A percentile compares a stretch with the other conserved stretches of the same genome.
phyloP scores from a whole-genome alignment of 768 basidiomycete genomes.

The Mycena rebaudengoi region DNA sequence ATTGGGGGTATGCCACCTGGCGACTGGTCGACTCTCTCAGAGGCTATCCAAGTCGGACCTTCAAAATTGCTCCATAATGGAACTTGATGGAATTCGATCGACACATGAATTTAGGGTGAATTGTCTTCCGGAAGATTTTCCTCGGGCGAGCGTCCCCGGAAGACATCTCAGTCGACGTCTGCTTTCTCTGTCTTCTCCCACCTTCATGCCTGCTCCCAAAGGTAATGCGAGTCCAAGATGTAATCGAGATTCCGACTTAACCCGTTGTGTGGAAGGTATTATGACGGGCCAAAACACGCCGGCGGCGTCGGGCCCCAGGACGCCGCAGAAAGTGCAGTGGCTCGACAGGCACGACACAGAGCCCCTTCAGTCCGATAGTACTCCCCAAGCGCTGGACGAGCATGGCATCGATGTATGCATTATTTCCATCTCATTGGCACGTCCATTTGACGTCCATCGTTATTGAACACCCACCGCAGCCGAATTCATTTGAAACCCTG shows the following conservation, averaged over 20 bases:
- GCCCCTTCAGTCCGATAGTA: slow-evolving; percentile 16
- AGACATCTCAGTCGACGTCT: too few relatives aligned
- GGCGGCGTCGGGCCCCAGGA: slow-evolving; percentile 43
- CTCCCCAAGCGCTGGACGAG: slow-evolving; percentile 62
- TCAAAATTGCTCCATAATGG: too few relatives aligned
- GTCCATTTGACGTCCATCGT: not conserved
- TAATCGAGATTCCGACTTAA: not conserved
- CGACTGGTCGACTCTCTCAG: too few relatives aligned
- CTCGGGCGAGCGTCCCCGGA: too few relatives aligned
- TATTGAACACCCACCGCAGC: slow-evolving; percentile 49
- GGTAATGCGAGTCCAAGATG: not conserved
- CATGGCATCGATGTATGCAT: slow-evolving; percentile 58
- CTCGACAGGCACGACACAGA: slow-evolving; percentile 35
- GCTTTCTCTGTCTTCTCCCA: not conserved
- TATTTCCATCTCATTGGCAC: slow-evolving; percentile 6
- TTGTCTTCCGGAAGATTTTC: too few relatives aligned
- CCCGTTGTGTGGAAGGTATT: slow-evolving; percentile 19
- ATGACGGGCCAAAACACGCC: slow-evolving; percentile 19
- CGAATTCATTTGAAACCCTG: slow-evolving; percentile 57
- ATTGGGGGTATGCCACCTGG: too few relatives aligned
- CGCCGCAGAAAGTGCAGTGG: slow-evolving; percentile 65
- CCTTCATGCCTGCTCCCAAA: slow-evolving; percentile 2
- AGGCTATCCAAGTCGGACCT: too few relatives aligned
- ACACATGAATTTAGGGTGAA: too few relatives aligned
- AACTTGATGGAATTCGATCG: too few relatives aligned